phyloP scores from a whole-genome alignment of 306 rosid species.

The Inga leiocalycina region DNA sequence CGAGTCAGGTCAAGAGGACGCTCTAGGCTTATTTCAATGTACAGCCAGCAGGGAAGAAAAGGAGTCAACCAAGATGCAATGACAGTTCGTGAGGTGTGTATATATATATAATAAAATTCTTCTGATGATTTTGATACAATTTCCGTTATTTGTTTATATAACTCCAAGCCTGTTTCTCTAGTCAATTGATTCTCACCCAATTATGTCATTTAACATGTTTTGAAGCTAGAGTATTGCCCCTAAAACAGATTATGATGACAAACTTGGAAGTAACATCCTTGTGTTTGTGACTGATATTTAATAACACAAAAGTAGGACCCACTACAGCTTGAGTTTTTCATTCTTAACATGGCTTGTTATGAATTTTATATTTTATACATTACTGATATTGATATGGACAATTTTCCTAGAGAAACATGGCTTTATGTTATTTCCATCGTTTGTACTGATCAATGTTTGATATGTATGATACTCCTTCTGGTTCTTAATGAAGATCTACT shows the following conservation, averaged over 20 bases:
- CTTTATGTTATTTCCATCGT: not conserved
- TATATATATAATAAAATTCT: slow-evolving; percentile 38
- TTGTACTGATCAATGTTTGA: slow-evolving; percentile 18
- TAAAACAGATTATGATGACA: not conserved
- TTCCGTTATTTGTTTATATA: not conserved
- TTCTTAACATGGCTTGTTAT: not conserved
- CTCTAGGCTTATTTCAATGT: slow-evolving; percentile 67
- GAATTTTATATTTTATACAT: not conserved
- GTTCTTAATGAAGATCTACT: too few relatives aligned
- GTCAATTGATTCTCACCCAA: not conserved
- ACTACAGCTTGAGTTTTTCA: not conserved
- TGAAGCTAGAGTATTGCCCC: slow-evolving; percentile 1
- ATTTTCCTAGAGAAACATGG: not conserved
- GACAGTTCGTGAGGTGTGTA: slow-evolving; percentile 93
- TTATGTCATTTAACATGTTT: not conserved
- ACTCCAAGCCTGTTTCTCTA: not conserved
- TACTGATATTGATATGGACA: not conserved
- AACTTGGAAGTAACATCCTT: too few relatives aligned
- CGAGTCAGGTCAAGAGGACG: slow-evolving; percentile 54
- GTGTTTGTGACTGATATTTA: not conserved
- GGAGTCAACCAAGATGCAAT: slow-evolving; percentile 92
- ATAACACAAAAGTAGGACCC: not conserved
- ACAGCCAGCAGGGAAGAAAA: slow-evolving; percentile 75
- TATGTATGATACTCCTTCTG: not conserved
- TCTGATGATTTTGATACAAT: not conserved